A percentile compares a stretch with the other conserved stretches of the same genome.
Evolutionary conservation across 2,329 filamentous ascomycete genomes (phyloP).

Genomic region (Orbilia oligospora): DNA sequence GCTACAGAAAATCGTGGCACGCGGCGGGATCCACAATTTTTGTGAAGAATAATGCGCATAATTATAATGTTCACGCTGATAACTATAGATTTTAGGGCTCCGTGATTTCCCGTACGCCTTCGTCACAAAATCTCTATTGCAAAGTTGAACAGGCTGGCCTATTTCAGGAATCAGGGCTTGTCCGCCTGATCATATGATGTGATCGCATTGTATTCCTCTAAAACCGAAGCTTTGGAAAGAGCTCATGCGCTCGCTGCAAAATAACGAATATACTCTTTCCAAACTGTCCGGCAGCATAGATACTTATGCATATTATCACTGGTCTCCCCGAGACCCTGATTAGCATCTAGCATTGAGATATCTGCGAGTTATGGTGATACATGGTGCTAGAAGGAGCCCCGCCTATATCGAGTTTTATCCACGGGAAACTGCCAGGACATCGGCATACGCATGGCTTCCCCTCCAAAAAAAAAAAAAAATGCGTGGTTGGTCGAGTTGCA

Average conservation of each 20-base stretch:
- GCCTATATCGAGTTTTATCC: neutral
- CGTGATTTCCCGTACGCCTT: neutral
- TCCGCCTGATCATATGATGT: neutral
- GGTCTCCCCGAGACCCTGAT: neutral
- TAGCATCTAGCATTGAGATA: neutral
- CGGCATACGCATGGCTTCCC: neutral
- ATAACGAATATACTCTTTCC: neutral
- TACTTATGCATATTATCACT: too few species aligned
- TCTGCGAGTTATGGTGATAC: neutral
- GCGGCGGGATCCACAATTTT: neutral
- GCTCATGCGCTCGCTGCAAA: neutral
- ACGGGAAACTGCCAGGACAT: neutral
- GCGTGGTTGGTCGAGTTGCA: conserved; percentile 1
- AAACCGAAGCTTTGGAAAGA: neutral
- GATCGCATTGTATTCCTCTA: neutral
- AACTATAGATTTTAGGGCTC: neutral
- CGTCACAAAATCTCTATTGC: neutral
- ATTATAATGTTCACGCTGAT: neutral
- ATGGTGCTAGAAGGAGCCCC: neutral
- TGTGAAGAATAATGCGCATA: neutral
- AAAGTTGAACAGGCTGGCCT: neutral
- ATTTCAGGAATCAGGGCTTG: neutral
- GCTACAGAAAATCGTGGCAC: neutral
- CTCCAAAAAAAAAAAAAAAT: too few species aligned
- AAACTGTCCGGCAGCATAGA: neutral